Evolutionary conservation across 31 red algal species (phyloP).

Genomic region (Odonthalia washingtoniensis): DNA sequence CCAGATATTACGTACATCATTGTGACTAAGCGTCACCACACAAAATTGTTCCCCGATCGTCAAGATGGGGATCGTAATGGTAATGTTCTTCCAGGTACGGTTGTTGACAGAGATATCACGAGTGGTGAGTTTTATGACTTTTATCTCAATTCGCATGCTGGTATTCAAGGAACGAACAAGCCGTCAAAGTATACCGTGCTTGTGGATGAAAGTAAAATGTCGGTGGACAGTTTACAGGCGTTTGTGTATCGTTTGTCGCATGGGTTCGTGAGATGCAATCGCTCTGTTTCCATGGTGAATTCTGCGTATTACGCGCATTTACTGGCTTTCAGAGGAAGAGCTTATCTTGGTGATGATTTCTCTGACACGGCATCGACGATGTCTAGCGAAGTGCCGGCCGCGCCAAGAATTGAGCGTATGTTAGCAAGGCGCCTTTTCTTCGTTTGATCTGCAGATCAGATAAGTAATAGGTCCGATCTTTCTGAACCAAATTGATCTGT

Average conservation of each 20-base stretch:
- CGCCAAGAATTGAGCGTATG: slow-evolving; percentile 3
- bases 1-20: slow-evolving; percentile 72
- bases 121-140: slow-evolving; percentile 63
- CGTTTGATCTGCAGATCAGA: slow-evolving; percentile 3
- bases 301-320: slow-evolving; percentile 65
- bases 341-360: slow-evolving; percentile 47
- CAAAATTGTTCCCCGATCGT: slow-evolving; percentile 52
- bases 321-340: slow-evolving; percentile 45
- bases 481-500: too few species aligned
- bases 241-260: slow-evolving; percentile 60
- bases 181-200: slow-evolving; percentile 68
- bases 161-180: slow-evolving; percentile 72
- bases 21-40: slow-evolving; percentile 74
- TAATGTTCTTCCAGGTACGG: slow-evolving; percentile 65
- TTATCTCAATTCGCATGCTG: slow-evolving; percentile 71
- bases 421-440: slow-evolving; percentile 25
- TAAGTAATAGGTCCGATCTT: too few species aligned
- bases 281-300: slow-evolving; percentile 72
- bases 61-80: slow-evolving; percentile 38
- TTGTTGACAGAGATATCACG: slow-evolving; percentile 57
- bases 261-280: slow-evolving; percentile 69
- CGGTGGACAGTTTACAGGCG: slow-evolving; percentile 55
- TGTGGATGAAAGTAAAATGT: slow-evolving; percentile 67
- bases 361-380: slow-evolving; percentile 29
- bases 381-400: slow-evolving; percentile 22